Conservation (phyloP, 148 eudicot species). For the Camellia granthamiana region DNA sequence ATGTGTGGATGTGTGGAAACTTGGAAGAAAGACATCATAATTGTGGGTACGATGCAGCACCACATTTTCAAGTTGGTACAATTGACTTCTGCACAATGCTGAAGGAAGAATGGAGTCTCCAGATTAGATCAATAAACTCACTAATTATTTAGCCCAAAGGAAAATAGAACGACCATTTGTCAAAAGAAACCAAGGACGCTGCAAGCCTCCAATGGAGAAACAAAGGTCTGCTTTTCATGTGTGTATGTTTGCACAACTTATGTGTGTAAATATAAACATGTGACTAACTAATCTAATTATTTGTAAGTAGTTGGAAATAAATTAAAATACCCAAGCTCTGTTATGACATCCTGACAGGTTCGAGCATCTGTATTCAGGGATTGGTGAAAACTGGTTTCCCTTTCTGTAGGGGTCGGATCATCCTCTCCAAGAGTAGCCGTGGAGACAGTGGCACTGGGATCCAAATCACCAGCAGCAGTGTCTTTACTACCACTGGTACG, state of each 20-base stretch:
- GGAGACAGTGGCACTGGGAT: conserved; percentile 31
- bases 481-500: conserved; percentile 18
- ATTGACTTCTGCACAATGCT: neutral
- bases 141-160: neutral
- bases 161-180: neutral
- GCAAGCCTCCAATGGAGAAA: neutral
- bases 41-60: neutral
- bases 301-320: neutral
- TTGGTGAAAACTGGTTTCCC: conserved; percentile 41
- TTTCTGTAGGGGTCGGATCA: conserved; percentile 63
- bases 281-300: neutral
- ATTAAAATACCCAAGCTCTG: conserved; percentile 76
- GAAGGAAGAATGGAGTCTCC: neutral
- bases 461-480: conserved; percentile 27
- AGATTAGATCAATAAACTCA: neutral
- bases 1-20: neutral
- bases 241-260: neutral
- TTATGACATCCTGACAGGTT: conserved; percentile 95
- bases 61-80: neutral
- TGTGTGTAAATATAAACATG: neutral
- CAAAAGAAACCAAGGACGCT: neutral
- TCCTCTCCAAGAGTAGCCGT: conserved; percentile 63
- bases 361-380: conserved; percentile 91
- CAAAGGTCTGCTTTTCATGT: neutral
- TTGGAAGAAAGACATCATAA: neutral